Evolutionary conservation across 257 asterid species (phyloP), one percentile per base, ranked within the genome.

Genomic region (Fraxinus excelsior): DNA sequence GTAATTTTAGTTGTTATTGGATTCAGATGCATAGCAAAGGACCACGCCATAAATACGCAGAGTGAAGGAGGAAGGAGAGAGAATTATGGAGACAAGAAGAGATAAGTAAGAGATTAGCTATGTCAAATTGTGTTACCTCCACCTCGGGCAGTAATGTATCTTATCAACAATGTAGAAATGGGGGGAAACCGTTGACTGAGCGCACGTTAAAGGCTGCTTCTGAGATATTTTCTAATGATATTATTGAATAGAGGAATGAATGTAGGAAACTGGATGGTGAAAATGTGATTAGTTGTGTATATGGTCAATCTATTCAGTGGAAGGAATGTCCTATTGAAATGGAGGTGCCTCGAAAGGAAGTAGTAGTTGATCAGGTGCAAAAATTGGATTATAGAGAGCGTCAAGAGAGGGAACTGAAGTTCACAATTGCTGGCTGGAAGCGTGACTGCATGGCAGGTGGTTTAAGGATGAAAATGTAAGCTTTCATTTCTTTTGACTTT

Each of bases 361-460:
- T 26, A 25, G 68, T 53, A 18, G 74, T 67, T 67, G 69, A 72
- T 12, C 82, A 75, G 76, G 81, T 74, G 70, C 78, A 32, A 72
- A 80, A 78, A 38, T 42, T 83, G 73, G 74, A 80, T 72, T 77
- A 73, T 79, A 80, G 82, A 66, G 86, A 77, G 26, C 81, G 80
- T 26, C 83, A n/a, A 51, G 92, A 90, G 83, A 88, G 75, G 81
- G 94, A 90, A 76, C 92, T 90, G 78, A 89, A 92, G 89, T 89
- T 92, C 81, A 92, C 90, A 16, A 89, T 91, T 44, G 89, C 94
- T 72, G 97, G 96, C 19, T 92, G 97, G 96, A 90, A 86, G 82
- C 92, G 94, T 2, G 94, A 90, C 76, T 76, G 90, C 85, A 83
- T 76, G 97, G 96, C 68, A 82, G 81, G 82, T 92, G 97, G 97